Percentiles rank a stretch among this genome's conserved stretches.
These are phyloP conservation scores for Dinochytrium kinnereticum DNA, from an alignment of 371 early-diverging fungal genomes.

Conservation along the genomic window DNA sequence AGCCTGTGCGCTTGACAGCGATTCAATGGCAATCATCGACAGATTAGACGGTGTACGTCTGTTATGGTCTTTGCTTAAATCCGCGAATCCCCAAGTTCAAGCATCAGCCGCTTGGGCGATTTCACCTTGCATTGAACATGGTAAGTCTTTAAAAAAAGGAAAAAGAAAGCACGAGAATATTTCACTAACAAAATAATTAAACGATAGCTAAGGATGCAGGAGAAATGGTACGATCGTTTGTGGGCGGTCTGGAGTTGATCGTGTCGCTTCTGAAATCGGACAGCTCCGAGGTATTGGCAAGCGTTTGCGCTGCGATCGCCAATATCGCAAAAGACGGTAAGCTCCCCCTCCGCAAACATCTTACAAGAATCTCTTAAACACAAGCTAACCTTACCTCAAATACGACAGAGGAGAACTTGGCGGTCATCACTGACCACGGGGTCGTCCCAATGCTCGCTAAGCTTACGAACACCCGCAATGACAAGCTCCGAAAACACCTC, in stretches of 20 bases:
- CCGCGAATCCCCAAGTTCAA: conserved; percentile 57
- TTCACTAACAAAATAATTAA: not conserved
- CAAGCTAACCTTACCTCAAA: not conserved
- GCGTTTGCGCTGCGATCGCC: conserved; percentile 66
- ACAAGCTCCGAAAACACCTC: conserved; percentile 59
- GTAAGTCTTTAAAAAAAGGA: conserved; percentile 33
- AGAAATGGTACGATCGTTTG: conserved; percentile 69
- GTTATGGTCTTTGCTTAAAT: conserved; percentile 66
- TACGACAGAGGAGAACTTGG: conserved; percentile 60
- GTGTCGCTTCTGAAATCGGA: conserved; percentile 65
- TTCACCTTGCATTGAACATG: conserved; percentile 65
- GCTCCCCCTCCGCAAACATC: too few species aligned
- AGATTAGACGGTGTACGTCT: conserved; percentile 63
- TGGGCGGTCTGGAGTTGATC: conserved; percentile 66
- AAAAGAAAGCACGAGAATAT: not conserved
- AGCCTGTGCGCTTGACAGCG: conserved; percentile 59
- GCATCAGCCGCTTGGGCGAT: conserved; percentile 68
- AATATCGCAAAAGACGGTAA: conserved; percentile 65
- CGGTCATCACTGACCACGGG: conserved; percentile 70
- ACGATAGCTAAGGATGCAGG: conserved; percentile 65
- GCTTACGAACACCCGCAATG: conserved; percentile 58
- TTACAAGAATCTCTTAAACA: too few species aligned
- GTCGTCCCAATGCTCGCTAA: conserved; percentile 66
- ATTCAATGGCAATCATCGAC: conserved; percentile 65
- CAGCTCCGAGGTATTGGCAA: conserved; percentile 57